These are phyloP conservation scores for Phytophthora idaei DNA, from an alignment of 352 stramenopile species.

Conservation along the genomic window DNA sequence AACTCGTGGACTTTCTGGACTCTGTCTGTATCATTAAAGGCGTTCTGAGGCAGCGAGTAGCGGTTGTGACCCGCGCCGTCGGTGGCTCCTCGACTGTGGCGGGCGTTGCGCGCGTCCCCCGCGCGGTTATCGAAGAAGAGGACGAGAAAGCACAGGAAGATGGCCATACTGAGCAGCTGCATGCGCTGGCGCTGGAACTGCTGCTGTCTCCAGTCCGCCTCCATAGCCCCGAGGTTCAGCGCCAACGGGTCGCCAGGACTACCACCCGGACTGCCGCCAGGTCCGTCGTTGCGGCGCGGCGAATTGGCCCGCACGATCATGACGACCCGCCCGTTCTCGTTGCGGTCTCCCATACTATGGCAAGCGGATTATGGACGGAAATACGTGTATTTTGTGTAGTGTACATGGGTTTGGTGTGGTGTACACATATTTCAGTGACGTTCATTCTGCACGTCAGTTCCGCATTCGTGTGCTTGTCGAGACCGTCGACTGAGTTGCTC, in stretches of 20 bases:
- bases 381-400: background rate
- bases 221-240: conserved; percentile 68
- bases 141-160: conserved; percentile 89
- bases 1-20: conserved; percentile 55
- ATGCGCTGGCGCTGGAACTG: conserved; percentile 89
- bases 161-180: conserved; percentile 88
- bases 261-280: conserved; percentile 18
- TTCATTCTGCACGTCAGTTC: conserved; percentile 3
- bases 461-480: conserved; percentile 14
- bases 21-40: conserved; percentile 72
- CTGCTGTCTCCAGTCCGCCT: conserved; percentile 83
- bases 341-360: conserved; percentile 41
- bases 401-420: background rate
- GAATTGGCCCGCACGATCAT: conserved; percentile 82
- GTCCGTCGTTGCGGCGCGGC: conserved; percentile 38
- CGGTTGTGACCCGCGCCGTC: conserved; percentile 38
- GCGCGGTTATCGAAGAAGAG: conserved; percentile 86
- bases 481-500: background rate
- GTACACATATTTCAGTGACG: conserved; percentile 2
- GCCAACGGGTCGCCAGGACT: conserved; percentile 34
- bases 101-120: conserved; percentile 43
- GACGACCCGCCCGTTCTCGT: conserved; percentile 62
- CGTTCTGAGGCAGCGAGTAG: conserved; percentile 47
- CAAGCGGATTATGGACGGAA: background rate
- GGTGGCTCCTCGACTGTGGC: conserved; percentile 12